Evolutionary conservation across 176 grass and related monocot species (phyloP), one percentile per base, ranked within the genome.

Genomic region (Oryza punctata): DNA sequence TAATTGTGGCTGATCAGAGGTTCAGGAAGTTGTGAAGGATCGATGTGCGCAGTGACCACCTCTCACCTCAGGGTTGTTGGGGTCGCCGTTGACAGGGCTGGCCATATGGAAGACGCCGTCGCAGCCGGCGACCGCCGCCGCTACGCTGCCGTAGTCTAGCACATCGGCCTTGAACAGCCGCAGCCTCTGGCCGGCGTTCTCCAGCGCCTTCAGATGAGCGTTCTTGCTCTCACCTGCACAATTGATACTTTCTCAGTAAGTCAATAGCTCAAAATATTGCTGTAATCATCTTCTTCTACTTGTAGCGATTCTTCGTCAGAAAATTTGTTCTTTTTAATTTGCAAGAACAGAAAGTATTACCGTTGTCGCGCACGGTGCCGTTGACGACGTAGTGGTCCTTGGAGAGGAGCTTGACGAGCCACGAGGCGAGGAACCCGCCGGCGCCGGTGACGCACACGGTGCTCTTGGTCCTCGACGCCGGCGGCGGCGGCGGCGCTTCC

Each of bases 71-170:
- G 41, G 41, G 1, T 9, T 38, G 37, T 6, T 38, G 37, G 37
- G 7, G 4, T 43, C 63, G 90, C 41, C 19, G 46, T 88, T 1
- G 0, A 94, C 95, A 67, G 95, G 90, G 70, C 90, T 90, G 24
- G 90, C 95, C 11, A 91, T 78, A 78, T 97, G 95, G 67, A 97
- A 94, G 67, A 94, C 86, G 21, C 84, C 90, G 68, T 91, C 92
- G 54, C 90, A 94, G 27, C 95, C 88, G 0, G 84, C 72, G 61
- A 97, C 30, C 10, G 90, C 88, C 7, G 81, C 71, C 19, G 70
- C 74, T 2, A 92, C 32, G 12, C 89, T 87, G 65, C 9, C 29
- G n/a, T 80, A 91, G 70, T 94, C 90, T 24, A 92, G 65, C 33
- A 97, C 65, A 81, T 97, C 88, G 4, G 88, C 92, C 69, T 77